phyloP scores from a whole-genome alignment of 352 stramenopile species.

The Pythium biforme region DNA sequence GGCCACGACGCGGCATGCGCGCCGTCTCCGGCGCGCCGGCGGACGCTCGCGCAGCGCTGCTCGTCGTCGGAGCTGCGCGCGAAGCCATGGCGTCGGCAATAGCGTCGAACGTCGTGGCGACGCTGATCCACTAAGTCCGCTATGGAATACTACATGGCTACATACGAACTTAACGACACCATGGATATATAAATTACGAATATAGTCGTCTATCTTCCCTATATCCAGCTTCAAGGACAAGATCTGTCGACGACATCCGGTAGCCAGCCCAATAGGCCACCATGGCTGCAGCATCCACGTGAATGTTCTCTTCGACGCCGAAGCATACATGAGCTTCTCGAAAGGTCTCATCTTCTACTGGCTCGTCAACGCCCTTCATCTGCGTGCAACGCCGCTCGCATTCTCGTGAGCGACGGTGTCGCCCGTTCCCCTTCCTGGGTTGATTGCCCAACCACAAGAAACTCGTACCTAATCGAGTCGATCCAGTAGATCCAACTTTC shows the following conservation, averaged over 20 bases:
- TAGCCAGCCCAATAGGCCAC: background rate
- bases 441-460: constrained; percentile 30
- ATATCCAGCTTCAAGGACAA: constrained; percentile 19
- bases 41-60: background rate
- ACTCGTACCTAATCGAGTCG: constrained; percentile 17
- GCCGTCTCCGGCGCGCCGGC: background rate
- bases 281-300: background rate
- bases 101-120: too few species aligned
- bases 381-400: too few species aligned
- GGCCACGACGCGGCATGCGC: constrained; percentile 16
- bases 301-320: too few species aligned
- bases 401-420: too few species aligned
- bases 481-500: constrained; percentile 8
- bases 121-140: background rate
- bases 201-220: background rate
- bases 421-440: background rate
- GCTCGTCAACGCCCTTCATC: too few species aligned
- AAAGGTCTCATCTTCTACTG: too few species aligned
- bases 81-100: constrained; percentile 29
- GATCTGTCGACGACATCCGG: too few species aligned
- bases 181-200: constrained; percentile 1
- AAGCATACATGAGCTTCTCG: too few species aligned
- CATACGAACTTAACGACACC: constrained; percentile 3
- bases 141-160: constrained; percentile 3
- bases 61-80: background rate